These are phyloP conservation scores for Pancytospora epiphaga DNA, from an alignment of 371 early-diverging fungal genomes.

Conservation along the genomic window DNA sequence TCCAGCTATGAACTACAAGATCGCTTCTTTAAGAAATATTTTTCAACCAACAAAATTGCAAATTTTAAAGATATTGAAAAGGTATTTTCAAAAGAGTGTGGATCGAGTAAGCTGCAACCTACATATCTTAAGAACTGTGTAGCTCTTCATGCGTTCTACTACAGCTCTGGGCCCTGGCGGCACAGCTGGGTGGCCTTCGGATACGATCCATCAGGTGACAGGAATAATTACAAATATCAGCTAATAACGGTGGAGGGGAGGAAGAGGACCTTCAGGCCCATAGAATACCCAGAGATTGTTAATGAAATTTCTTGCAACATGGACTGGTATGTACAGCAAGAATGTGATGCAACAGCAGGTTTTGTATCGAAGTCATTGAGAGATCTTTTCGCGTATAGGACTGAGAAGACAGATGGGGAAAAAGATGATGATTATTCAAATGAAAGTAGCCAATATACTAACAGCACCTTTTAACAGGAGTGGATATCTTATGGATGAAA, in stretches of 20 bases:
- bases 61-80: constrained; percentile 1
- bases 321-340: constrained; percentile 36
- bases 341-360: constrained; percentile 41
- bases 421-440: too few relatives aligned
- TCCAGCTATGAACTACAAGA: constrained; percentile 2
- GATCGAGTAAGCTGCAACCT: neutral
- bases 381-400: constrained; percentile 10
- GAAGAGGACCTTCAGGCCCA: constrained; percentile 34
- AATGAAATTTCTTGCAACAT: constrained; percentile 40
- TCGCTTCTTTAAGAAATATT: neutral
- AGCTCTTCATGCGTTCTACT: constrained; percentile 46
- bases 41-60: neutral
- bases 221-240: constrained; percentile 53
- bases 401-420: too few relatives aligned
- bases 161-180: constrained; percentile 57
- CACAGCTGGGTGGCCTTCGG: constrained; percentile 55
- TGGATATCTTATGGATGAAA: too few relatives aligned
- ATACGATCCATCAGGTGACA: constrained; percentile 52
- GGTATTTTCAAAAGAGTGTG: neutral
- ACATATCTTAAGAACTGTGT: constrained; percentile 42
- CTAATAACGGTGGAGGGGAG: constrained; percentile 38
- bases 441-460: too few relatives aligned
- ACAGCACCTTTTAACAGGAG: too few relatives aligned
- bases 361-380: constrained; percentile 47
- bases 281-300: constrained; percentile 45